Conservation (phyloP, 2,329 filamentous ascomycete genomes). For the Stagonosporopsis rhizophila region DNA sequence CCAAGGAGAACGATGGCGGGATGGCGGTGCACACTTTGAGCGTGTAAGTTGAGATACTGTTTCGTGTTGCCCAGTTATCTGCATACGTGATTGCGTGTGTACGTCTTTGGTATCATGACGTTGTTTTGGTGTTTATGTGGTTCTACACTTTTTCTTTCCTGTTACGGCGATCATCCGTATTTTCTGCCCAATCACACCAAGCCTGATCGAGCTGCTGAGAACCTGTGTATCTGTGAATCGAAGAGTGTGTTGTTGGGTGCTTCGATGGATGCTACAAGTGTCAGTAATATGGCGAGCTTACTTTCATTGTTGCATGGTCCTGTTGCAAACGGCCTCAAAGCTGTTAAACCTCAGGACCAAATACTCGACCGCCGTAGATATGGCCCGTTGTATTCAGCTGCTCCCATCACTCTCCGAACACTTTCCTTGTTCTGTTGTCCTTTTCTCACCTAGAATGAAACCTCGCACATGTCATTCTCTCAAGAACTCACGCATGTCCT, state of each 20-base stretch:
- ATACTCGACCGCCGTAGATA: background rate
- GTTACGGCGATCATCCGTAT: constrained; percentile 1
- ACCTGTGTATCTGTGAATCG: background rate
- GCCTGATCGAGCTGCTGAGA: background rate
- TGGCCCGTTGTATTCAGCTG: background rate
- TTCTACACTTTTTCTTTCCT: constrained; percentile 5
- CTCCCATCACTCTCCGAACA: background rate
- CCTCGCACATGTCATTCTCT: background rate
- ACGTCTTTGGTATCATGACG: constrained; percentile 2
- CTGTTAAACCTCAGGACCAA: background rate
- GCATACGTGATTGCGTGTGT: background rate
- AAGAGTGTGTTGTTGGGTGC: background rate
- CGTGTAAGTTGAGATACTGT: constrained; percentile 65
- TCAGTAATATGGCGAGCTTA: background rate
- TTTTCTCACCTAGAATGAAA: background rate
- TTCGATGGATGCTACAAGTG: background rate
- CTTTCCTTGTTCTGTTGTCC: background rate
- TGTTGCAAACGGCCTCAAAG: too few relatives aligned
- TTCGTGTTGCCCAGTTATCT: background rate
- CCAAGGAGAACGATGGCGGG: constrained; percentile 75
- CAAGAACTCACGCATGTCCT: background rate
- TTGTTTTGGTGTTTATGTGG: background rate
- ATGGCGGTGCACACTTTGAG: constrained; percentile 81
- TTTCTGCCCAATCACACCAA: constrained; percentile 4
- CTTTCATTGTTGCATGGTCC: background rate